These are phyloP conservation scores for Saccharomyces hybrid DNA, from an alignment of 1,139 yeast species.

Conservation along the genomic window DNA sequence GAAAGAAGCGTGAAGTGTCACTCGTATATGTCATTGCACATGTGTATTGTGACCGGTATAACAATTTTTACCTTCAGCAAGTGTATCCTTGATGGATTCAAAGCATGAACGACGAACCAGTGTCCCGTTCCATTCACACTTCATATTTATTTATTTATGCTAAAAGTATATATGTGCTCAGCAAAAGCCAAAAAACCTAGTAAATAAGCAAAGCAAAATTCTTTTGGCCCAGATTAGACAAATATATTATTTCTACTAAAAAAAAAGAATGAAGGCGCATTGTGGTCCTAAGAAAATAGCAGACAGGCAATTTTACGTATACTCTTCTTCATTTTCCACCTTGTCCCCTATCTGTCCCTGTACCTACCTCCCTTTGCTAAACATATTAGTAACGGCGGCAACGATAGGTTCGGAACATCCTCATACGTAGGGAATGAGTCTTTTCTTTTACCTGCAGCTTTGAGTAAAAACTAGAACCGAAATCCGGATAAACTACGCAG, in stretches of 20 bases:
- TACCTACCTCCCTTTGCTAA: neutral
- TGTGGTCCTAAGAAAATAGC: too few species aligned
- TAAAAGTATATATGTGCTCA: neutral
- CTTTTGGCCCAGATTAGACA: neutral
- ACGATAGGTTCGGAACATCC: neutral
- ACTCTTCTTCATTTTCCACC: neutral
- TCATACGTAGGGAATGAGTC: neutral
- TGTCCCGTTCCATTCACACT: neutral
- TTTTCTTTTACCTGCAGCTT: neutral
- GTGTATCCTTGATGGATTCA: conserved; percentile 20
- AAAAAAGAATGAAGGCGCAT: too few species aligned
- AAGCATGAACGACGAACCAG: conserved; percentile 10
- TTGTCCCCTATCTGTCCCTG: neutral
- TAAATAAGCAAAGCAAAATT: neutral
- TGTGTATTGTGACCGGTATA: conserved; percentile 10
- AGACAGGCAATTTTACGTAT: neutral
- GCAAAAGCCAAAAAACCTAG: neutral
- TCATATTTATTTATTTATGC: neutral
- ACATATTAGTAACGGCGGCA: neutral
- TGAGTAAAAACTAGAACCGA: neutral
- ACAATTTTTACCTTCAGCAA: conserved; percentile 17
- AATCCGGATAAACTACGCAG: neutral
- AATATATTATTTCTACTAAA: too few species aligned
- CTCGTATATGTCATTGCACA: conserved; percentile 9
- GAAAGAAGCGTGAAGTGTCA: conserved; percentile 11